Evolutionary conservation across 139 green algal species (phyloP).

Genomic region (Chlamydomonas eustigma): DNA sequence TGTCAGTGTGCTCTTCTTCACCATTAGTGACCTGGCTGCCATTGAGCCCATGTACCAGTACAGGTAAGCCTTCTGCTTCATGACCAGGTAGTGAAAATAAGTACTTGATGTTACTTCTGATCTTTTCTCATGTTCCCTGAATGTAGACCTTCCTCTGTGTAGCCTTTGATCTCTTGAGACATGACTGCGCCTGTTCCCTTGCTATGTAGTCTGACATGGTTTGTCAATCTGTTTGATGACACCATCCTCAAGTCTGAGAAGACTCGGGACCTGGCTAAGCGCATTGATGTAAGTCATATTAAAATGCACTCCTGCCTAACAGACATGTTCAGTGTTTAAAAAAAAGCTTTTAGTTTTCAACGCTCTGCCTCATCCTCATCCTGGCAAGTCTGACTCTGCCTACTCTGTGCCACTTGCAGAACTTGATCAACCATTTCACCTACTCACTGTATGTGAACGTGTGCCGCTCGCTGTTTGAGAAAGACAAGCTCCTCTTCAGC

Average conservation of each 20-base stretch:
- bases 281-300: not conserved
- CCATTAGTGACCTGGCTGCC: constrained; percentile 51
- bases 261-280: not conserved
- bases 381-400: too few species aligned
- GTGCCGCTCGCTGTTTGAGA: constrained; percentile 73
- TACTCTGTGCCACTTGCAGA: constrained; percentile 26
- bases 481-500: constrained; percentile 81
- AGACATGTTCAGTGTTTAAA: too few species aligned
- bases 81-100: too few species aligned
- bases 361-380: too few species aligned
- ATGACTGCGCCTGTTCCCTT: too few species aligned
- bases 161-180: too few species aligned
- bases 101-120: too few species aligned
- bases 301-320: too few species aligned
- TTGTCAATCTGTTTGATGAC: constrained; percentile 49
- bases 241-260: not conserved
- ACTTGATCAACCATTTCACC: constrained; percentile 54
- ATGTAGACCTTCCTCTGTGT: too few species aligned
- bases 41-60: constrained; percentile 73
- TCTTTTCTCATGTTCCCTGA: too few species aligned
- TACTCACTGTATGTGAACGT: constrained; percentile 68
- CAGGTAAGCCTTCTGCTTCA: constrained; percentile 56
- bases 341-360: too few species aligned
- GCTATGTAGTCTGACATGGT: constrained; percentile 42
- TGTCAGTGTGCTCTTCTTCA: constrained; percentile 64